phyloP scores from a whole-genome alignment of 2,329 filamentous ascomycete species.

The Aspergillus tamarii region DNA sequence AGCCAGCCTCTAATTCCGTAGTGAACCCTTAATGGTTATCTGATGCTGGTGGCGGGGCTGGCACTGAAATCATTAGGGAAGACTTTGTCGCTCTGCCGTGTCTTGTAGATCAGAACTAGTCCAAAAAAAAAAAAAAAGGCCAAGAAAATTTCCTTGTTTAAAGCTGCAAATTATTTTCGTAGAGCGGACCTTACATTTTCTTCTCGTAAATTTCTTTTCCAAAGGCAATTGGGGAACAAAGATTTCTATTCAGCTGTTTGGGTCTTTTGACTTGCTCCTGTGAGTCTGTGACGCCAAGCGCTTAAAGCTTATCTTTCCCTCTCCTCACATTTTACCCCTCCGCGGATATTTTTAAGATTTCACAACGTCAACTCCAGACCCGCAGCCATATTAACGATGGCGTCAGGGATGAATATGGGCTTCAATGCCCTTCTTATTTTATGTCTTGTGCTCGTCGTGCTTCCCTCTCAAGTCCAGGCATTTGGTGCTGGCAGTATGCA shows the following conservation, averaged over 20 bases:
- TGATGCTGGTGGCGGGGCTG: background rate
- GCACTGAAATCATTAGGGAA: background rate
- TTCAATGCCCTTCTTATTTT: constrained; percentile 39
- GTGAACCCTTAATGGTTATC: background rate
- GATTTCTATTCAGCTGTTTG: background rate
- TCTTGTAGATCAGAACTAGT: background rate
- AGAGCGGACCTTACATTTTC: background rate
- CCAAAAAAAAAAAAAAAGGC: background rate
- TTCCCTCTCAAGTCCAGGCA: constrained; percentile 44
- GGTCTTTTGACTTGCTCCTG: no score
- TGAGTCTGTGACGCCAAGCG: background rate
- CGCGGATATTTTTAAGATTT: constrained; percentile 16
- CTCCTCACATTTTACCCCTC: constrained; percentile 5
- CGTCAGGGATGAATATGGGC: constrained; percentile 26
- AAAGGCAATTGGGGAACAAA: background rate
- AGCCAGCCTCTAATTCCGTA: background rate
- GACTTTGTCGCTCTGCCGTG: background rate
- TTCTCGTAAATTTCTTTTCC: background rate
- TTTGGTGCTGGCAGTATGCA: constrained; percentile 50
- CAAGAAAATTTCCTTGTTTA: background rate
- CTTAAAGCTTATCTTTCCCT: background rate
- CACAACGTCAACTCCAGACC: background rate
- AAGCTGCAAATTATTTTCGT: no score
- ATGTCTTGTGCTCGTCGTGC: constrained; percentile 41
- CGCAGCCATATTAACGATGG: constrained; percentile 18